These are phyloP conservation scores for Penicillium sp. DNA, from an alignment of 2,329 filamentous ascomycete species.

Conservation along the genomic window DNA sequence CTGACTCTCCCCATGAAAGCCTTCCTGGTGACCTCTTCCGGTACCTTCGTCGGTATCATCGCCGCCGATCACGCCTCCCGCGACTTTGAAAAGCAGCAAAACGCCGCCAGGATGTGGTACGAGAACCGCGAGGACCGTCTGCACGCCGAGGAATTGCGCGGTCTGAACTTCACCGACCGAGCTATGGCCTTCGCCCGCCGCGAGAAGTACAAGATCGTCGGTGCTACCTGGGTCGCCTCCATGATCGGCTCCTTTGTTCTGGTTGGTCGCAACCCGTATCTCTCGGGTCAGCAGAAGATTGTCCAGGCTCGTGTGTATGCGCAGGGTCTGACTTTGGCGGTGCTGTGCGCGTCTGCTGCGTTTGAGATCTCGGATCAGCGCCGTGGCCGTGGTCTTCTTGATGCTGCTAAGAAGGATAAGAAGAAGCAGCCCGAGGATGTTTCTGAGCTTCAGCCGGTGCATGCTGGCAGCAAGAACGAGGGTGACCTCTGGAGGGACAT, in stretches of 20 bases:
- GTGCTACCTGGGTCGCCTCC: constrained; percentile 75
- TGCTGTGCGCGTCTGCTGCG: constrained; percentile 77
- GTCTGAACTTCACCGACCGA: constrained; percentile 61
- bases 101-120: constrained; percentile 68
- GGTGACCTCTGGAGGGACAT: constrained; percentile 84
- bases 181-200: constrained; percentile 72
- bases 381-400: constrained; percentile 58
- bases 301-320: constrained; percentile 95
- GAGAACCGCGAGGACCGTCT: constrained; percentile 62
- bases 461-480: constrained; percentile 65
- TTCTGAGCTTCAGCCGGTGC: constrained; percentile 82
- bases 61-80: constrained; percentile 76
- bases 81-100: constrained; percentile 67
- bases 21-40: constrained; percentile 81
- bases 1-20: constrained; percentile 88
- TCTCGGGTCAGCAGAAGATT: constrained; percentile 78
- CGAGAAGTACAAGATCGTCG: constrained; percentile 86
- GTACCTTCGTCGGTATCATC: constrained; percentile 86
- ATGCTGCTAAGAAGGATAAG: constrained; percentile 69
- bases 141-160: constrained; percentile 55
- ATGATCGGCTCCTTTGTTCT: constrained; percentile 75
- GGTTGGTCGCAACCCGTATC: constrained; percentile 75
- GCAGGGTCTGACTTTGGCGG: constrained; percentile 82
- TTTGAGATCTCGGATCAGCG: constrained; percentile 81
- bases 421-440: constrained; percentile 74